Conservation (phyloP, 768 basidiomycete genomes). For the Lyophyllum atratum region DNA sequence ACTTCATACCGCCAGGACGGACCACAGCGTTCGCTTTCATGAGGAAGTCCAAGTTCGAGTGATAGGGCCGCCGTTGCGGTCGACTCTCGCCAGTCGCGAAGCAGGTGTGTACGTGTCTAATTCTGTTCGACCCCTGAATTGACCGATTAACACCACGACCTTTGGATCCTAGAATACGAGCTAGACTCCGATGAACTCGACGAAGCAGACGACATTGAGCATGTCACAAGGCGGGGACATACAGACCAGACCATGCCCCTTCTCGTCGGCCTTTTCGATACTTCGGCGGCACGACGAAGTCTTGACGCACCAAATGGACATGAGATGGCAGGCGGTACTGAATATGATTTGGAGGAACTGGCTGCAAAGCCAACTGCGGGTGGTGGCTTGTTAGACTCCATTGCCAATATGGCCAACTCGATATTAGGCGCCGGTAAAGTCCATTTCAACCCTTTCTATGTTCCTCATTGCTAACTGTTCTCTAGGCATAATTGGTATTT, state of each 20-base stretch:
- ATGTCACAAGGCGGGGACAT: slow-evolving; percentile 31
- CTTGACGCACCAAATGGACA: slow-evolving; percentile 50
- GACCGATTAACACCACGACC: slow-evolving; percentile 8
- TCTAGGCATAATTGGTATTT: slow-evolving; percentile 28
- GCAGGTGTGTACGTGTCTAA: slow-evolving; percentile 60
- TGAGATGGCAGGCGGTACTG: slow-evolving; percentile 31
- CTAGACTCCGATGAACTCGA: slow-evolving; percentile 84
- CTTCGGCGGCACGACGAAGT: slow-evolving; percentile 57
- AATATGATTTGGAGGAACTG: slow-evolving; percentile 72
- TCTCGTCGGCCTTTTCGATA: slow-evolving; percentile 77
- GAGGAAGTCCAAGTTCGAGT: slow-evolving; percentile 73
- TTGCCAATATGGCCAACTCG: slow-evolving; percentile 95
- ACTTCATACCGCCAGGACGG: slow-evolving; percentile 31
- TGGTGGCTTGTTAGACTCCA: slow-evolving; percentile 76
- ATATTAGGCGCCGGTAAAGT: slow-evolving; percentile 87
- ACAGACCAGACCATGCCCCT: slow-evolving; percentile 68
- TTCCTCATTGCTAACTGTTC: slow-evolving; percentile 2
- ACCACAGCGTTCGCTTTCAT: slow-evolving; percentile 61
- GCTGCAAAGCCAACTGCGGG: slow-evolving; percentile 66
- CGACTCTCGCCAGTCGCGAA: slow-evolving; percentile 77
- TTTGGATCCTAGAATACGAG: slow-evolving; percentile 64
- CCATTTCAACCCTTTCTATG: slow-evolving; percentile 13
- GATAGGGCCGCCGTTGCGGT: slow-evolving; percentile 68
- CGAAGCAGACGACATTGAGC: slow-evolving; percentile 35
- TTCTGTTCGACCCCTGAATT: not conserved